Percentiles rank a stretch among this genome's conserved stretches.
Conservation (phyloP, 257 asterid species). For the Solanum pennellii region DNA sequence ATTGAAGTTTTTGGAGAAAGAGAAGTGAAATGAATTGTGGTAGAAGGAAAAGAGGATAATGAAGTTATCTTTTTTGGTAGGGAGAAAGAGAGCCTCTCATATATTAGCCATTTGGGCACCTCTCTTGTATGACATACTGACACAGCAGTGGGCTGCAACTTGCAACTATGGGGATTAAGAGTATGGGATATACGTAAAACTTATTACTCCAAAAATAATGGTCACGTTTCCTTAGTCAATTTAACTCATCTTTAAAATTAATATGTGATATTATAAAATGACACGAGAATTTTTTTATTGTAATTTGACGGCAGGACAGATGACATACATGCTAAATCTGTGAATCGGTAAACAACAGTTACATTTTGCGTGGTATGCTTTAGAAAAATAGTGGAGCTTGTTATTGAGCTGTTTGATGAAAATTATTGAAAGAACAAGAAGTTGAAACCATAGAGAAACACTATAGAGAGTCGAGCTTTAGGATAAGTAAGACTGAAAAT, state of each 20-base stretch:
- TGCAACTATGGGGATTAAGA: neutral
- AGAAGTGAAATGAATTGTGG: neutral
- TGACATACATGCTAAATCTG: neutral
- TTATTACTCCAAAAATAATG: neutral
- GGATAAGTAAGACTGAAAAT: neutral
- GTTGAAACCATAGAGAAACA: neutral
- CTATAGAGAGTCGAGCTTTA: neutral
- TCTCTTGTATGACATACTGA: neutral
- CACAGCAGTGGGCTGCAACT: neutral
- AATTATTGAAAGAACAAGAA: neutral
- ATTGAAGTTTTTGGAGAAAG: neutral
- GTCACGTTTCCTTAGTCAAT: too few relatives aligned
- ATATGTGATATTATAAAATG: too few relatives aligned
- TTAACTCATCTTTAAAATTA: too few relatives aligned
- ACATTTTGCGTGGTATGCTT: neutral
- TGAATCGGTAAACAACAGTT: neutral
- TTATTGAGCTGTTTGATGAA: neutral
- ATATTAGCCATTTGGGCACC: neutral
- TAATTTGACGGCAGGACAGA: too few relatives aligned
- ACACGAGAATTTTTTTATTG: too few relatives aligned
- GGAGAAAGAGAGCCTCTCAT: neutral
- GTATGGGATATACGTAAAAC: neutral
- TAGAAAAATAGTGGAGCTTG: neutral
- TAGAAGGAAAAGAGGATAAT: neutral
- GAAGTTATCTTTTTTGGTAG: neutral